Base-by-base conservation (phyloP, 2,329 filamentous ascomycete genomes). In the Basipetospora chlamydospora region DNA sequence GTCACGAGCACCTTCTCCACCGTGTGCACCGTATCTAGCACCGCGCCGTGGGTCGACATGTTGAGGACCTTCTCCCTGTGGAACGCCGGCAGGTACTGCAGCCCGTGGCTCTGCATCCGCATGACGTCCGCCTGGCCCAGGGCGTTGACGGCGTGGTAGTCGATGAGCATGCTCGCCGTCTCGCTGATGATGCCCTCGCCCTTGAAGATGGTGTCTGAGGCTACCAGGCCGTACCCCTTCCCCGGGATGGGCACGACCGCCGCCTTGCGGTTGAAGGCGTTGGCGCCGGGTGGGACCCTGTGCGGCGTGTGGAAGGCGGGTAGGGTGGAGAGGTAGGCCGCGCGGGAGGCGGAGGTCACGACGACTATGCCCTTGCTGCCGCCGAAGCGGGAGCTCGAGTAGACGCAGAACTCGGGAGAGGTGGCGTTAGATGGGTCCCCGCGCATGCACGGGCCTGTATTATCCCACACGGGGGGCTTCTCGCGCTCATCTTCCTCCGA, bases 161-260 rank as follows among this genome's bases (percentile, higher is more conserved):
- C 59, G 41, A 61, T 50, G 42, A 61, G 47, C 35, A 59, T 34
- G 6, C 55, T 55, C 8, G 52, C 49, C 30, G 58, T 59, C 42
- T 54, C 54, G 40, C 51, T 52, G 46, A 60, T 52, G 44, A 62
- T 54, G 30, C 49, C 45, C 34, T 60, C 57, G 26, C 58, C 58
- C 22, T 56, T 47, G 21, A 43, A 40, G 42, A 61, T 53, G 41
- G 45, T 47, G 22, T 44, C 37, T 4, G 43, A 51, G 9, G 59
- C 58, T 6, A 59, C 48, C 5, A 60, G 42, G 20, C 59, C 59
- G 40, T 50, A 35, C 26, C 52, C 58, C 41, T 60, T 62, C 21
- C 57, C 57, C 6, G 54, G 53, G 22, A 62, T 49, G 8, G 49
- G 48, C 17, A 51, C 49, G n/a, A 60, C 48, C 30, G 49, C 43